Conservation (phyloP, 2,329 filamentous ascomycete species). For the Diaporthe nobilis region DNA sequence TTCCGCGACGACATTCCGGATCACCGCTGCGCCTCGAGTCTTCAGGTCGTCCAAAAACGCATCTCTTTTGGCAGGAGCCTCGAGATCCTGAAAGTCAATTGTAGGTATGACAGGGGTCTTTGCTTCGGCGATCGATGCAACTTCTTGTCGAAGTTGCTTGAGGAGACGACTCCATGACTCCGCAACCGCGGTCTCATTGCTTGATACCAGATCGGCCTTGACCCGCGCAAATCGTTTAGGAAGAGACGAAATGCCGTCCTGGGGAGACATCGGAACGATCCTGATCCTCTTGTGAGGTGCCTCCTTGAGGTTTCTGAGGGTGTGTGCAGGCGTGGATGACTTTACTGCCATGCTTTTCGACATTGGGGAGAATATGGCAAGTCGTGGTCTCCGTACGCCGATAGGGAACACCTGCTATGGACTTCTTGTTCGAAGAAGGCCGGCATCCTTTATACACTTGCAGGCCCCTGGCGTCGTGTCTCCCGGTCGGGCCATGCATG, state of each 20-base stretch:
- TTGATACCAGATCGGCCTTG: conserved; percentile 56
- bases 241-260: conserved; percentile 50
- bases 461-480: conserved; percentile 11
- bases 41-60: conserved; percentile 49
- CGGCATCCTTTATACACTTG: conserved; percentile 21
- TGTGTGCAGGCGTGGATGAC: neutral
- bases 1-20: conserved; percentile 51
- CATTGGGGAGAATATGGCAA: neutral
- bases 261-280: conserved; percentile 36
- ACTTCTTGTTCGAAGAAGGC: neutral
- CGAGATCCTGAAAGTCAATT: conserved; percentile 58
- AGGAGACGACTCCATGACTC: conserved; percentile 59
- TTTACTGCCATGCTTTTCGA: conserved; percentile 27
- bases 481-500: neutral
- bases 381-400: neutral
- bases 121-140: conserved; percentile 52
- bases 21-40: conserved; percentile 50
- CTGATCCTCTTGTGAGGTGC: conserved; percentile 21
- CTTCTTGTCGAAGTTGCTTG: conserved; percentile 53
- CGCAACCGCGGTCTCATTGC: conserved; percentile 54
- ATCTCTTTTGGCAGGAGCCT: conserved; percentile 34
- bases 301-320: neutral
- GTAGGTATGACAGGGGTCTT: conserved; percentile 57
- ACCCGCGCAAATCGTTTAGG: conserved; percentile 57
- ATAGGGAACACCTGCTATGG: conserved; percentile 5